Conservation (phyloP, 1,284 basidiomycete species). For the Apiotrichum gracile region DNA sequence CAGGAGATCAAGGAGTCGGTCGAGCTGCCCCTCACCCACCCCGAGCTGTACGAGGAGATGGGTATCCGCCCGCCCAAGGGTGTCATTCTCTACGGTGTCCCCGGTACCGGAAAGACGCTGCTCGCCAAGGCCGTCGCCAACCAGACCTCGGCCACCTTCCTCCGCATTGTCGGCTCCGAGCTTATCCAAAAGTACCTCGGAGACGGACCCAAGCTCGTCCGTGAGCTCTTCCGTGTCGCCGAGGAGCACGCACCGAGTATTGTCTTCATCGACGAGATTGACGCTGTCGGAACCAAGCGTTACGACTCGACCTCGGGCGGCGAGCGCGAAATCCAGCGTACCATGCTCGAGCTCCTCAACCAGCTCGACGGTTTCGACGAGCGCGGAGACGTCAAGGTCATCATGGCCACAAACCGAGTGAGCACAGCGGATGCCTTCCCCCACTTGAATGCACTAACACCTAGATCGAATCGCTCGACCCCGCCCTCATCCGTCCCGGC, state of each 20-base stretch:
- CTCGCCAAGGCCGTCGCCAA: conserved; percentile 98
- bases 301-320: conserved; percentile 95
- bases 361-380: conserved; percentile 93
- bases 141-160: conserved; percentile 96
- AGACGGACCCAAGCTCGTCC: conserved; percentile 97
- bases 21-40: conserved; percentile 94
- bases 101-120: conserved; percentile 96
- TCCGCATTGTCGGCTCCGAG: conserved; percentile 96
- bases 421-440: conserved; percentile 7
- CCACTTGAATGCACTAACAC: conserved; percentile 52
- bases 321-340: conserved; percentile 97
- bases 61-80: conserved; percentile 98
- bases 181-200: conserved; percentile 99
- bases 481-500: conserved; percentile 93
- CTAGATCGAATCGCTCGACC: conserved; percentile 90
- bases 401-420: conserved; percentile 50
- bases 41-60: conserved; percentile 99
- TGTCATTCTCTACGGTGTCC: conserved; percentile 97
- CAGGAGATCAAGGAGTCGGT: conserved; percentile 99
- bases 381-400: conserved; percentile 95
- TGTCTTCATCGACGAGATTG: conserved; percentile 99
- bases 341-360: conserved; percentile 81
- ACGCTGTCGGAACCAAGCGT: conserved; percentile 96
- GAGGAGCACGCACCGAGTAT: conserved; percentile 98
- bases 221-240: conserved; percentile 93